phyloP scores from a whole-genome alignment of 75 land plant genomes.

The Isoetes taiwanensis region DNA sequence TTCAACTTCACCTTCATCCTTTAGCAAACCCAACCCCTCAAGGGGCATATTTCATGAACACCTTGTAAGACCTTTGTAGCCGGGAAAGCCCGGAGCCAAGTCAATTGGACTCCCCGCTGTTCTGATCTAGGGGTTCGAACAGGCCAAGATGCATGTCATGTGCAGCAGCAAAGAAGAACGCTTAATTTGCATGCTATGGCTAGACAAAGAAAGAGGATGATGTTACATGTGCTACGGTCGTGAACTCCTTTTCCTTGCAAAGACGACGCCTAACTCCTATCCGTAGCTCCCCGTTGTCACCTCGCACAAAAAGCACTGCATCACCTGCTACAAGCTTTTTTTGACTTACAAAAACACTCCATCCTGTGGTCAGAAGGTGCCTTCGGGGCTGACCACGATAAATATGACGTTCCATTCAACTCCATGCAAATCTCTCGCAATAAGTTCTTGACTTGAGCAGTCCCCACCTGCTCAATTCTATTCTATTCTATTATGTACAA shows the following conservation, averaged over 20 bases:
- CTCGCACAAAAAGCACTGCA: constrained; percentile 3
- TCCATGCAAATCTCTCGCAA: constrained; percentile 36
- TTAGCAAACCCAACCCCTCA: no score
- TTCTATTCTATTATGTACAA: no score
- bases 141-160: no score
- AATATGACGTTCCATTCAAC: constrained; percentile 40
- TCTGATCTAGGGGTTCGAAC: no score
- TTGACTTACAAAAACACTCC: constrained; percentile 3
- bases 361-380: constrained; percentile 8
- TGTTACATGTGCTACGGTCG: background rate
- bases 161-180: background rate
- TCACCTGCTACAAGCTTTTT: constrained; percentile 2
- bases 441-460: constrained; percentile 29
- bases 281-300: background rate
- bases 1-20: no score
- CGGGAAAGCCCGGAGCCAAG: no score
- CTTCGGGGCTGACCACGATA: constrained; percentile 17
- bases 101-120: no score
- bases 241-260: no score
- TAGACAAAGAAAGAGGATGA: background rate
- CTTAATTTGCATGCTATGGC: constrained; percentile 6
- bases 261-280: background rate
- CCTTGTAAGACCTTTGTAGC: no score
- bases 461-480: constrained; percentile 82
- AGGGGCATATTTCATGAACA: no score